These are phyloP conservation scores for Fomitopsis serialis DNA, from an alignment of 768 basidiomycete species.

Conservation along the genomic window DNA sequence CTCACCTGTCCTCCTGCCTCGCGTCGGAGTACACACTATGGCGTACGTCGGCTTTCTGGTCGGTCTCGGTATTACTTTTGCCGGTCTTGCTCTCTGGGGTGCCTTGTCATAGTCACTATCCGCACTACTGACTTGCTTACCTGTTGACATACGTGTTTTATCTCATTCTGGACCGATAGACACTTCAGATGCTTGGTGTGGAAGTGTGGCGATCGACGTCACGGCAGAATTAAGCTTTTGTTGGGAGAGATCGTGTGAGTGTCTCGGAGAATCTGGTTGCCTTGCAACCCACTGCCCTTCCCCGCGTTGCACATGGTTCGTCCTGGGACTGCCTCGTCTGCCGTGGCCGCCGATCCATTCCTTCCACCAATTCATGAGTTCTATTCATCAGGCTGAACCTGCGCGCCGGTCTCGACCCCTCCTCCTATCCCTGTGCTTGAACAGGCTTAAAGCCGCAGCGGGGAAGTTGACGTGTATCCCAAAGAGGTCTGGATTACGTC, in stretches of 20 bases:
- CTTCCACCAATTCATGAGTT: too few species aligned
- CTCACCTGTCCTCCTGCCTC: slow-evolving; percentile 60
- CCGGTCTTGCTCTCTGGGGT: slow-evolving; percentile 69
- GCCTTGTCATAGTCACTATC: slow-evolving; percentile 39
- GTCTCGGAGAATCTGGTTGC: too few species aligned
- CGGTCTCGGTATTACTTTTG: slow-evolving; percentile 65
- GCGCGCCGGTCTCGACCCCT: neutral
- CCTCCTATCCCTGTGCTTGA: neutral
- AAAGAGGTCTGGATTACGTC: neutral
- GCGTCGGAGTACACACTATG: slow-evolving; percentile 70
- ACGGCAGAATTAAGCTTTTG: too few species aligned
- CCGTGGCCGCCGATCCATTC: too few species aligned
- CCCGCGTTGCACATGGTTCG: too few species aligned
- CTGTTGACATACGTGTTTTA: neutral
- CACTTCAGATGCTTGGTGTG: too few species aligned
- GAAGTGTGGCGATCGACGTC: too few species aligned
- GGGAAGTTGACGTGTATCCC: neutral
- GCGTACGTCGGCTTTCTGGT: slow-evolving; percentile 67
- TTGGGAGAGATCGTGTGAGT: too few species aligned
- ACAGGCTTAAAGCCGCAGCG: neutral
- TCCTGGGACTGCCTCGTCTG: too few species aligned
- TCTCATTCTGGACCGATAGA: neutral
- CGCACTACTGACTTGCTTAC: neutral
- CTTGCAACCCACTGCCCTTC: too few species aligned
- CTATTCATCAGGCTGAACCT: neutral